Conservation (phyloP, 768 basidiomycete species). For the Artomyces pyxidatus region DNA sequence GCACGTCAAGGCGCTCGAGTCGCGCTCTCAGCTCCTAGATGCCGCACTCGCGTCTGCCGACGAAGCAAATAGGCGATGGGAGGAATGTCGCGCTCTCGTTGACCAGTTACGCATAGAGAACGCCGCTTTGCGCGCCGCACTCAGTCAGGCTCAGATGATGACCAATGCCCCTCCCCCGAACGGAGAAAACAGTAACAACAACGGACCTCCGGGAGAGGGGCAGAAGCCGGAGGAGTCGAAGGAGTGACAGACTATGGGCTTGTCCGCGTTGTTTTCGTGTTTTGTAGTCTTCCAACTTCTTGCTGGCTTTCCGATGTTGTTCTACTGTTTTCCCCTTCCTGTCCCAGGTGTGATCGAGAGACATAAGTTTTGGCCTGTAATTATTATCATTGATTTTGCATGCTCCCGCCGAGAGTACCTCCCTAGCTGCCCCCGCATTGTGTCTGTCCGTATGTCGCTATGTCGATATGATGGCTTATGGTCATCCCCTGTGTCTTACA, state of each 20-base stretch:
- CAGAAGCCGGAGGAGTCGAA: constrained; percentile 10
- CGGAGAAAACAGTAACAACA: neutral
- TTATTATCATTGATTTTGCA: neutral
- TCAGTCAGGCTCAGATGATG: constrained; percentile 36
- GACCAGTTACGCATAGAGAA: constrained; percentile 84
- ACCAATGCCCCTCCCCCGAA: neutral
- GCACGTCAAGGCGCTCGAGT: constrained; percentile 82
- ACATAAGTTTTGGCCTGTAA: neutral
- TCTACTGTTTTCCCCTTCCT: neutral
- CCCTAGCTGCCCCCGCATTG: neutral
- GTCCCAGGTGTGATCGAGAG: neutral
- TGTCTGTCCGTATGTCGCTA: neutral
- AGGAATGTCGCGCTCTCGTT: constrained; percentile 83
- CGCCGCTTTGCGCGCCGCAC: constrained; percentile 63
- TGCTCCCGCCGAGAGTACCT: neutral
- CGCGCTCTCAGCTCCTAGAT: constrained; percentile 77
- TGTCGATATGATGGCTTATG: neutral
- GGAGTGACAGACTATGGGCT: constrained; percentile 1
- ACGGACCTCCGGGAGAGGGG: neutral
- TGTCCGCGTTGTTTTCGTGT: neutral
- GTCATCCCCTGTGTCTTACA: too few relatives aligned
- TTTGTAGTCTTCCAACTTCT: too few relatives aligned
- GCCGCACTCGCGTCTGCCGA: constrained; percentile 81
- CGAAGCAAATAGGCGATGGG: constrained; percentile 85
- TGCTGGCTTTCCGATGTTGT: too few relatives aligned